Base-by-base conservation (phyloP, 140 eudicot species). In the Erigeron philadelphicus region DNA sequence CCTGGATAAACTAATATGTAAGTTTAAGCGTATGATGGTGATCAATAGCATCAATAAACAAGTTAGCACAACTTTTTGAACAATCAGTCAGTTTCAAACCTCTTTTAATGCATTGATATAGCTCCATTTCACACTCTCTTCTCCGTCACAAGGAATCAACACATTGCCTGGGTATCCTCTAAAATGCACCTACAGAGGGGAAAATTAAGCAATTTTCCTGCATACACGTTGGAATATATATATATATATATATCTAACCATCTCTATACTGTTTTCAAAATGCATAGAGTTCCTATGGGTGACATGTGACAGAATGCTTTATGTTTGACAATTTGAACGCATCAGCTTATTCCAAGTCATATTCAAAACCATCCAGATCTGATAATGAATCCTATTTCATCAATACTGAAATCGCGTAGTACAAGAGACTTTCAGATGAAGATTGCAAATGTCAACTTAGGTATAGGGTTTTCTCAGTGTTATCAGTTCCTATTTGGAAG, bases 111-210 rank as follows among this genome's bases (percentile, higher is more conserved):
- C 84, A 75, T 93, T 93, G 48, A 93, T 86, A 66, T 82, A 93
- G 80, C 90, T 84, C 98, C 98, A 93, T 79, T 93, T 93, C 44
- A 89, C 95, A 82, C 88, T 81, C 73, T 93, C 98, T 83, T 93
- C 96, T 13, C 90, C 90, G 58, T 93, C 96, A 81, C 98, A 93
- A 31, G 98, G 98, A 31, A 84, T 83, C 79, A 93, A 84, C 17
- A 82, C 42, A 75, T 74, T 84, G 68, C 76, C 82, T 8, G 98
- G 98, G 79, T 88, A 92, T 74, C 98, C 96, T 80, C 98, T 88
- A 79, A 88, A 92, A 84, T 92, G 98, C 48, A 92, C 89, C 98
- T 92, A 84, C 70, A 82, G 25, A 44, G 44, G 56, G 45, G 57
- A 76, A 5, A 21, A 55, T 38, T 56, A 47, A 71, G 71, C 17